A percentile compares a stretch with the other conserved stretches of the same genome.
Evolutionary conservation across 345 rosid species (phyloP).

Genomic region (Gossypium bickii): DNA sequence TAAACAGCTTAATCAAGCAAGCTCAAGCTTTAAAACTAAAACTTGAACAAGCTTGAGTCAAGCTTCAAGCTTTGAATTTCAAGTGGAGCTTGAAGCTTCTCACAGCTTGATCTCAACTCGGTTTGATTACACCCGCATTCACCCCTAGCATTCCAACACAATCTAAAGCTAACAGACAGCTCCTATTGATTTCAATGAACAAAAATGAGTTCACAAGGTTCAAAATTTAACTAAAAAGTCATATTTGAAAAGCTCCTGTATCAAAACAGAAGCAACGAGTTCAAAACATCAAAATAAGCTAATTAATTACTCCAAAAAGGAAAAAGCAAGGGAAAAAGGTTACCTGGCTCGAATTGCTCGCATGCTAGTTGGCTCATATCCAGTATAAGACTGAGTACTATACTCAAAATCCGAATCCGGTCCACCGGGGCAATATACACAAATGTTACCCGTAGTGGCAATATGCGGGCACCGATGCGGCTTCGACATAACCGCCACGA

Average conservation of each 20-base stretch:
- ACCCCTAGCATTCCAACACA: not conserved
- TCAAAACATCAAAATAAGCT: not conserved
- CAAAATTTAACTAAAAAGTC: not conserved
- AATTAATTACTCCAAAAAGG: not conserved
- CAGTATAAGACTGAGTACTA: constrained; percentile 97
- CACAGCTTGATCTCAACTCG: not conserved
- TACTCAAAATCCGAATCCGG: constrained; percentile 99
- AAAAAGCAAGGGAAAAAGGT: not conserved
- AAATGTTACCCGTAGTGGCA: constrained; percentile 95
- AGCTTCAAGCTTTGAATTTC: not conserved
- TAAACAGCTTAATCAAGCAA: not conserved
- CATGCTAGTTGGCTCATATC: constrained; percentile 99
- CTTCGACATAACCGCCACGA: constrained; percentile 98
- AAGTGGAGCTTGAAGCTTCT: not conserved
- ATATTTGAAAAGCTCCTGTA: not conserved
- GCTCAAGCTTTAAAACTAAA: not conserved
- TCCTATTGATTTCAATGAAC: not conserved
- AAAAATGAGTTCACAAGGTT: not conserved
- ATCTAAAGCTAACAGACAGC: not conserved
- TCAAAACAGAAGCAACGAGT: not conserved
- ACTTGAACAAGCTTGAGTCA: not conserved
- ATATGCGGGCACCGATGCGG: constrained; percentile 98
- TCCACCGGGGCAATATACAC: constrained; percentile 97
- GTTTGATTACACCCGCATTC: not conserved
- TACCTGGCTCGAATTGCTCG: constrained; percentile 99